Evolutionary conservation across 2,329 filamentous ascomycete species (phyloP).

Genomic region (Talaromyces sp.): DNA sequence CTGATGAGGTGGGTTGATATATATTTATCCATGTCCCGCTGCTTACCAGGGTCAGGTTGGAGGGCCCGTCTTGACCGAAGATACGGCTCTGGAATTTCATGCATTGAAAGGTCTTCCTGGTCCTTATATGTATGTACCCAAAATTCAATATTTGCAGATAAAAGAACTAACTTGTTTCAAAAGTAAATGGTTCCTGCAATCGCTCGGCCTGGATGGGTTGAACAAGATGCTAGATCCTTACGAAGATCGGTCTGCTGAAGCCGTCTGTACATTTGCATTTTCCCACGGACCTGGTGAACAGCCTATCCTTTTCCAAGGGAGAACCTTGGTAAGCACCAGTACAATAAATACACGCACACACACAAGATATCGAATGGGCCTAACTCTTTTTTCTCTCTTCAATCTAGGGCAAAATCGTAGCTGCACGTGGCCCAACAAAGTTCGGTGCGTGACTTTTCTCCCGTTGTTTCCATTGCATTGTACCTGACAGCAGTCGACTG

Average conservation of each 20-base stretch:
- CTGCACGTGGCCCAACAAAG: slow-evolving; percentile 68
- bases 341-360: background rate
- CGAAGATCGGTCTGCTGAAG: slow-evolving; percentile 83
- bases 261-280: slow-evolving; percentile 94
- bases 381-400: background rate
- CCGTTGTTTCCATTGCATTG: background rate
- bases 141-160: background rate
- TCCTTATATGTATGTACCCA: slow-evolving; percentile 75
- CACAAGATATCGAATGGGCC: background rate
- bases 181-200: slow-evolving; percentile 91
- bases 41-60: slow-evolving; percentile 54
- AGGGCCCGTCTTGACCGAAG: slow-evolving; percentile 89
- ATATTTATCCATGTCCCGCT: background rate
- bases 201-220: slow-evolving; percentile 75
- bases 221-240: slow-evolving; percentile 89
- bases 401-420: slow-evolving; percentile 71
- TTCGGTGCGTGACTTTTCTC: slow-evolving; percentile 60
- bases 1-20: slow-evolving; percentile 57
- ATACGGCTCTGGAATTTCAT: slow-evolving; percentile 90
- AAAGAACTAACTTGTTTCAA: background rate
- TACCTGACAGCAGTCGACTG: background rate
- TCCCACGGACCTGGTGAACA: slow-evolving; percentile 78
- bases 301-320: slow-evolving; percentile 84
- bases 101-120: slow-evolving; percentile 88
- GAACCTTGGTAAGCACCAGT: slow-evolving; percentile 59